Evolutionary conservation across 2,329 filamentous ascomycete species (phyloP).

Genomic region (Fusarium compactum): DNA sequence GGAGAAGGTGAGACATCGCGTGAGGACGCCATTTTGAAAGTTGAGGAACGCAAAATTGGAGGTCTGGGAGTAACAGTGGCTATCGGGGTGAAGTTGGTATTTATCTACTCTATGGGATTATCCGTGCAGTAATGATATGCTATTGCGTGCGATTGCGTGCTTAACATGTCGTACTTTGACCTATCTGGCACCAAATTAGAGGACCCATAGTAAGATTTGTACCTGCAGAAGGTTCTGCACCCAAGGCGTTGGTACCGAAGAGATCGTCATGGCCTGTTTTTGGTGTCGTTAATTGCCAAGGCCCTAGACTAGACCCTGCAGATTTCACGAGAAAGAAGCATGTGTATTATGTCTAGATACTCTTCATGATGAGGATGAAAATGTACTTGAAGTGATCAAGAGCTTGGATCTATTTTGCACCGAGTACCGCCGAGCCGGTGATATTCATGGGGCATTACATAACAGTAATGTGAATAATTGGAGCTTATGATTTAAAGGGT

Average conservation of each 20-base stretch:
- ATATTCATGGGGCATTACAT: conserved; percentile 14
- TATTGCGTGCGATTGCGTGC: conserved; percentile 34
- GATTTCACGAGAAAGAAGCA: not conserved
- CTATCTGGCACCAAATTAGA: conserved; percentile 5
- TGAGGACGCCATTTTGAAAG: conserved; percentile 14
- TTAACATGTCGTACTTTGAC: not conserved
- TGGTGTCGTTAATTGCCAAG: not conserved
- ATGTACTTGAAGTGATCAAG: too few species aligned
- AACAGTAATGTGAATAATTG: conserved; percentile 17
- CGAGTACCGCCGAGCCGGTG: conserved; percentile 25
- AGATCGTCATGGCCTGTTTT: not conserved
- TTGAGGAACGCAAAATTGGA: not conserved
- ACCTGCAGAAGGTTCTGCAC: conserved; percentile 10
- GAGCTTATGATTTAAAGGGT: not conserved
- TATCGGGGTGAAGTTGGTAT: not conserved
- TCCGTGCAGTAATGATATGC: not conserved
- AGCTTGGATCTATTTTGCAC: not conserved
- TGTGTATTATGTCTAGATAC: not conserved
- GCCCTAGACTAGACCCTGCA: not conserved
- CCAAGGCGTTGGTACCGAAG: not conserved
- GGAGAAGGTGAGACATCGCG: conserved; percentile 9
- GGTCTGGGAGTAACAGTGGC: not conserved
- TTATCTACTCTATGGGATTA: not conserved
- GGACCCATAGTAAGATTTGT: conserved; percentile 12
- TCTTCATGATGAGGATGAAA: not conserved